phyloP scores from a whole-genome alignment of 1,284 basidiomycete species.

The Naganishia albida region DNA sequence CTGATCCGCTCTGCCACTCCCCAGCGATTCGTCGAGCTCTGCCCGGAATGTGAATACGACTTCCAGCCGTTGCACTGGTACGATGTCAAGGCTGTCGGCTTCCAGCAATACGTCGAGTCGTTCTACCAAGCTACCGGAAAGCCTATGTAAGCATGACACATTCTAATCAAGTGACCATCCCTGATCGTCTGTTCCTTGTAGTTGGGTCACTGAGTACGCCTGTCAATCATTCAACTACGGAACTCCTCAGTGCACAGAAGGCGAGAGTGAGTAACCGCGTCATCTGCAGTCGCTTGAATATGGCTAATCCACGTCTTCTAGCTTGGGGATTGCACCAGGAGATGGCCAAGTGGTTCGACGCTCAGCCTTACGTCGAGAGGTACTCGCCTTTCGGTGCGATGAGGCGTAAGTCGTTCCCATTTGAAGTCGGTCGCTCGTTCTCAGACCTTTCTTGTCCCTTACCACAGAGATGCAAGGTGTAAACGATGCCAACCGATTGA shows the following conservation, averaged over 20 bases:
- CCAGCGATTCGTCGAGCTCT: conserved; percentile 24
- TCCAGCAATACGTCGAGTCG: conserved; percentile 48
- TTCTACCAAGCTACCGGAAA: conserved; percentile 17
- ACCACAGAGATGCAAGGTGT: conserved; percentile 68
- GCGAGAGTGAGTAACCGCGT: conserved; percentile 54
- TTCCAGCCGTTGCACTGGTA: conserved; percentile 53
- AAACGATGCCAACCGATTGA: conserved; percentile 62
- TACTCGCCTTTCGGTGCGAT: conserved; percentile 69
- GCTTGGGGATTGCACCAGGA: conserved; percentile 61
- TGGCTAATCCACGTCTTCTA: conserved; percentile 11
- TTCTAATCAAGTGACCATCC: too few relatives aligned
- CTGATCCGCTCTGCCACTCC: background rate
- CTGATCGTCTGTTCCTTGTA: background rate
- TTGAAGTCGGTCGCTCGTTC: conserved; percentile 23
- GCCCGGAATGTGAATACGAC: conserved; percentile 36
- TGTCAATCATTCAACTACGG: conserved; percentile 66
- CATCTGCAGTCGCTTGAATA: background rate
- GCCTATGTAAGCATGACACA: conserved; percentile 3
- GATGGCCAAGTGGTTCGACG: conserved; percentile 63
- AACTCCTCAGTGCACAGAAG: conserved; percentile 57
- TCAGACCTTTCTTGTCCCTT: conserved; percentile 58
- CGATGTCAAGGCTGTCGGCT: conserved; percentile 40
- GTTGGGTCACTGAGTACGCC: conserved; percentile 52
- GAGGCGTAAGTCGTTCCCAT: background rate
- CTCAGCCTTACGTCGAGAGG: conserved; percentile 59